phyloP scores from a whole-genome alignment of 306 rosid species.

The Pueraria montana region DNA sequence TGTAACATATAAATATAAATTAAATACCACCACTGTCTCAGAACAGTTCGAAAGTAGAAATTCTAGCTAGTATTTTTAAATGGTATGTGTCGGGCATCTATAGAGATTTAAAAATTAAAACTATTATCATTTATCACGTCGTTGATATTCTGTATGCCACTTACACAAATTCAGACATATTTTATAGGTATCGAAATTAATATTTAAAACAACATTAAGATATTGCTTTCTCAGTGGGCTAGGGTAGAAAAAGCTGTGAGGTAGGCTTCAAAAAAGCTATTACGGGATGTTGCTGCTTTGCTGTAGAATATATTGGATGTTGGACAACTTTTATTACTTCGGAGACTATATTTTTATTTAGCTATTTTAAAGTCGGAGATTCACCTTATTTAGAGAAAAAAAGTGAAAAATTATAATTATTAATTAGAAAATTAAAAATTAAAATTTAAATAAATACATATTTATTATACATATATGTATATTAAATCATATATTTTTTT shows the following conservation, averaged over 20 bases:
- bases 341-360: not conserved
- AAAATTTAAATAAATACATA: too few relatives aligned
- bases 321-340: conserved; percentile 5
- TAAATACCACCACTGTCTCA: not conserved
- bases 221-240: conserved; percentile 28
- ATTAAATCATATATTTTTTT: too few relatives aligned
- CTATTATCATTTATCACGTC: conserved; percentile 1
- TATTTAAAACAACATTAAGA: conserved; percentile 27
- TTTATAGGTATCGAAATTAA: conserved; percentile 11
- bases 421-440: too few relatives aligned
- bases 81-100: conserved; percentile 54
- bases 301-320: conserved; percentile 51
- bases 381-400: too few relatives aligned
- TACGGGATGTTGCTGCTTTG: conserved; percentile 45
- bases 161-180: conserved; percentile 37
- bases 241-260: conserved; percentile 39
- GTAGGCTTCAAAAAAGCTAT: conserved; percentile 40
- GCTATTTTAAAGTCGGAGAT: too few relatives aligned
- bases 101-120: conserved; percentile 33
- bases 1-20: not conserved
- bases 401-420: too few relatives aligned
- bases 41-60: conserved; percentile 15
- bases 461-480: too few relatives aligned
- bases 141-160: conserved; percentile 58
- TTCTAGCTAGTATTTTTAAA: conserved; percentile 5